A percentile compares a stretch with the other conserved stretches of the same genome.
These are phyloP conservation scores for Cystobasidium onofrii DNA, from an alignment of 768 basidiomycete genomes.

Conservation along the genomic window DNA sequence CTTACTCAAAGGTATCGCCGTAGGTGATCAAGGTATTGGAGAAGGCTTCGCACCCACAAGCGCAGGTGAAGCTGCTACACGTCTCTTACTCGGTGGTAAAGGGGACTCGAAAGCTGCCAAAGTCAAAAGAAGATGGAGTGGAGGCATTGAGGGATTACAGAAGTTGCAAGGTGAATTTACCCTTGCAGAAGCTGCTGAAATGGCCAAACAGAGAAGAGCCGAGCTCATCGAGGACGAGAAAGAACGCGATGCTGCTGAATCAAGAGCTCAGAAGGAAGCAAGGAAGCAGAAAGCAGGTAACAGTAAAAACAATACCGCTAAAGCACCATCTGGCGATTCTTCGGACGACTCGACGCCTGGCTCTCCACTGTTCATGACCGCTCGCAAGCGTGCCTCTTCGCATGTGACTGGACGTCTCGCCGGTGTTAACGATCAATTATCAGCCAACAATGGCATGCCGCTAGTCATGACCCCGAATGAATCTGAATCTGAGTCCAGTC, in stretches of 20 bases:
- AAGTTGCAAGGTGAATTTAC: conserved; percentile 40
- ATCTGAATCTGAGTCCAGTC: neutral
- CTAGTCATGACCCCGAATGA: conserved; percentile 21
- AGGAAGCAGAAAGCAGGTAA: neutral
- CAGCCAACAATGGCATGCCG: neutral
- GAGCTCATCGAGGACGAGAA: conserved; percentile 34
- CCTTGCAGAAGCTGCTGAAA: conserved; percentile 37
- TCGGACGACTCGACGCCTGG: conserved; percentile 39
- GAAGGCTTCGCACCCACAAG: conserved; percentile 47
- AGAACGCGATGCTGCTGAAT: conserved; percentile 30
- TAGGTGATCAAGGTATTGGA: conserved; percentile 44
- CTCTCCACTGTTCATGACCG: conserved; percentile 39
- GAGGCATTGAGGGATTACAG: conserved; percentile 21
- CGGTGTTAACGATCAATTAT: neutral
- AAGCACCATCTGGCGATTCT: conserved; percentile 19
- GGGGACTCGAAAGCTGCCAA: conserved; percentile 22
- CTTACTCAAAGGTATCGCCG: conserved; percentile 61
- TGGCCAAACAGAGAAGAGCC: conserved; percentile 36
- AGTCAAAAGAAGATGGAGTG: conserved; percentile 29
- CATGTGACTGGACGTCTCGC: conserved; percentile 4
- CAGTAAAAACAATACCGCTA: neutral
- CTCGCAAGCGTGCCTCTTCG: conserved; percentile 23
- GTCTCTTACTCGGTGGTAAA: conserved; percentile 45
- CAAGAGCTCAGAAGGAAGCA: conserved; percentile 23
- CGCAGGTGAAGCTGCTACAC: conserved; percentile 47